Percentiles rank a stretch among this genome's conserved stretches.
These are phyloP conservation scores for Trichoderma orchidacearum DNA, from an alignment of 495 filamentous ascomycete genomes.

Conservation along the genomic window DNA sequence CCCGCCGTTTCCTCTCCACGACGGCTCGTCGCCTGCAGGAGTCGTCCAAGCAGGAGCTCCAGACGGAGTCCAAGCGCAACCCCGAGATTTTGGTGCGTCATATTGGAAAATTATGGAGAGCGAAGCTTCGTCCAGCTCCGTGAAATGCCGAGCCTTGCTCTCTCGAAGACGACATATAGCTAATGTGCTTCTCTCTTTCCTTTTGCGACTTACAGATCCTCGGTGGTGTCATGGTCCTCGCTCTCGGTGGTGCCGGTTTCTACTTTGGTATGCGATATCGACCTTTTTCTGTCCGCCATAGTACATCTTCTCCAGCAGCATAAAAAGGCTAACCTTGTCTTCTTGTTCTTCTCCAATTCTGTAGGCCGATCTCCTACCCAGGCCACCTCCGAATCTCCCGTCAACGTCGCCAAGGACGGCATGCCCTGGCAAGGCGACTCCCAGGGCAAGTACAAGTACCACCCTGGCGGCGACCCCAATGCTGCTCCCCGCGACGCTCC, in stretches of 20 bases:
- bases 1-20: constrained; percentile 34
- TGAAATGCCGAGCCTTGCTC: neutral
- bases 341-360: constrained; percentile 12
- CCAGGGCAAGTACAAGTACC: constrained; percentile 74
- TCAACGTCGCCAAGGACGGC: constrained; percentile 54
- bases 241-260: constrained; percentile 78
- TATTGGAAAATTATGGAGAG: constrained; percentile 5
- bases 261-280: constrained; percentile 51
- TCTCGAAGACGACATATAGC: neutral
- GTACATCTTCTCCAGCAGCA: neutral
- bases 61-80: constrained; percentile 36
- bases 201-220: constrained; percentile 49
- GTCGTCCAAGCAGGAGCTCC: constrained; percentile 23
- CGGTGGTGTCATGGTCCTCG: constrained; percentile 78
- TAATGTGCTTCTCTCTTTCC: neutral
- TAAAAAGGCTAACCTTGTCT: constrained; percentile 3
- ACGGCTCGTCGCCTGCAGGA: constrained; percentile 25
- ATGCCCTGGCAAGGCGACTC: constrained; percentile 79
- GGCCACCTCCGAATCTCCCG: constrained; percentile 64
- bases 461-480: constrained; percentile 73
- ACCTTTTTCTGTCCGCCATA: too few species aligned
- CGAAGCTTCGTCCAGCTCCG: neutral
- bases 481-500: constrained; percentile 76
- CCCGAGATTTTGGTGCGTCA: constrained; percentile 36
- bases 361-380: constrained; percentile 81